Evolutionary conservation across 1,139 yeast genomes (phyloP), one percentile per base, ranked within the genome.

Genomic region (Debaryomycetaceae sp.): DNA sequence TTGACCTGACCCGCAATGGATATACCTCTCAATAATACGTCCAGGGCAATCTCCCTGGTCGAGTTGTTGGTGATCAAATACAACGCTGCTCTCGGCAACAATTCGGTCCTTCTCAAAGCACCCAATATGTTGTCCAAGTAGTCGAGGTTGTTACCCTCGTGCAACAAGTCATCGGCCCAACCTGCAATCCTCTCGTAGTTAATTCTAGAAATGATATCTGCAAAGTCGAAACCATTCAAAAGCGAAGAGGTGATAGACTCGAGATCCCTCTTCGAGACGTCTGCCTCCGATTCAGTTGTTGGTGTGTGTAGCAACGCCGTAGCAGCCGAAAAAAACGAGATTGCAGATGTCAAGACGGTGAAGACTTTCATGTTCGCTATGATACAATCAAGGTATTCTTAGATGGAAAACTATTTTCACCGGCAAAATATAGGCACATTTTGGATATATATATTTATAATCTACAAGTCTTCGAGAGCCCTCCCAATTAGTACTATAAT

Each of bases 151-250:
- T 64, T 55, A 27, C 57, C 53, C 31, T 53, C 55, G 23, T 53
- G 54, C 48, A 68, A 60, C 35, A 68, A 49, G 24, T 56, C 53
- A 47, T 68, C 59, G 31, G 61, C 58, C 55, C 57, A 57, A 3
- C 72, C 73, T 11, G 73, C 70, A 49, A 65, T 59, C 31, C 56
- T 52, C 46, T 67, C 70, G 42, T 54, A 59, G 47, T 64, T 55
- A 36, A 65, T 56, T 11, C 11, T 27, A 8, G 36, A 34, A 13
- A 34, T 8, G 23, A 34, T 17, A 13, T 34, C 36, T 9, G 36
- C 36, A 4, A 34, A 7, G n/a, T 36, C 9, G 31, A n/a, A 39
- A 9, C 43, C 43, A 7, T 42, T 46, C 9, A 50, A 42, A n/a
- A 52, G 35, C 33, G 47, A 38, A 9, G 47, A 50, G 9, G 42